A percentile compares a stretch with the other conserved stretches of the same genome.
phyloP scores from a whole-genome alignment of 2,329 filamentous ascomycete genomes.

The Ophiocordyceps robertsii region DNA sequence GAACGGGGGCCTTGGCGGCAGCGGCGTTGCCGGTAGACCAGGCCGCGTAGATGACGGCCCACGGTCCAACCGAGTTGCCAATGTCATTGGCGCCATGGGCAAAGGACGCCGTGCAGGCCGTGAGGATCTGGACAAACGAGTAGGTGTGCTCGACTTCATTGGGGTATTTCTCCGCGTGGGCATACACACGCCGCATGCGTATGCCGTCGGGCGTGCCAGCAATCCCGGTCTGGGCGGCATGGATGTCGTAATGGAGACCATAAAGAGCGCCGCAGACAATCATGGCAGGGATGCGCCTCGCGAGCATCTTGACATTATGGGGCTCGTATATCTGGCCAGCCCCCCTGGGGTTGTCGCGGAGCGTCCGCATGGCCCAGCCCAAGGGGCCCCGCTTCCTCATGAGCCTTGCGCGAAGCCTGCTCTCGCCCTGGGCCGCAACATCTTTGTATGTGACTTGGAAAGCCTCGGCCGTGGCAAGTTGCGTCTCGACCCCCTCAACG shows the following conservation, averaged over 20 bases:
- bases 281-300: conserved; percentile 56
- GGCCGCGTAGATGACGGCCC: conserved; percentile 56
- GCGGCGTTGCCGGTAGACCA: conserved; percentile 51
- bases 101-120: conserved; percentile 60
- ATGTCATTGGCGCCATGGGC: conserved; percentile 70
- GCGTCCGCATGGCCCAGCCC: conserved; percentile 72
- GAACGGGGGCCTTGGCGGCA: conserved; percentile 50
- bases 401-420: conserved; percentile 49
- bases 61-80: conserved; percentile 55
- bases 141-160: conserved; percentile 60
- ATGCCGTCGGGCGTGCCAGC: conserved; percentile 9
- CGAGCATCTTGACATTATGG: conserved; percentile 50
- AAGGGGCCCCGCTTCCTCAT: conserved; percentile 50
- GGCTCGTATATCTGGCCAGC: conserved; percentile 61
- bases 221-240: conserved; percentile 22
- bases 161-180: conserved; percentile 48
- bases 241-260: conserved; percentile 71
- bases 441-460: conserved; percentile 44
- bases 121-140: conserved; percentile 52
- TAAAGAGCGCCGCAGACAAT: conserved; percentile 52
- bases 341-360: conserved; percentile 61
- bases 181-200: conserved; percentile 41
- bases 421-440: conserved; percentile 41
- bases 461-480: conserved; percentile 28
- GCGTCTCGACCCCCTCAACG: conserved; percentile 32